phyloP scores from a whole-genome alignment of 2,329 filamentous ascomycete genomes.

The Tolypocladium ophioglossoides region DNA sequence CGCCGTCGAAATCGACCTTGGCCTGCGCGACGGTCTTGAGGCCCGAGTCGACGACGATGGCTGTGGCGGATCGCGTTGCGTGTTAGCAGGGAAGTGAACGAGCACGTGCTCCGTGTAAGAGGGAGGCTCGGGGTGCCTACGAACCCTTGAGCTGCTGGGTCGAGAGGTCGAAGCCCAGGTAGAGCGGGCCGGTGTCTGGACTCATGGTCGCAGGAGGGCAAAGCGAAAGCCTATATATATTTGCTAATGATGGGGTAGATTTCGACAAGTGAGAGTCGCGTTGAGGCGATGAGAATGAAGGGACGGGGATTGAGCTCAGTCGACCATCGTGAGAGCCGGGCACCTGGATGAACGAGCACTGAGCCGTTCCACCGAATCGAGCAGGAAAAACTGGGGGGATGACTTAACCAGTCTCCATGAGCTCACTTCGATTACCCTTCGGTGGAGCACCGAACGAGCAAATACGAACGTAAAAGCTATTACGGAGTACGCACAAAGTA shows the following conservation, averaged over 20 bases:
- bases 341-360: background rate
- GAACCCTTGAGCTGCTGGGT: constrained; percentile 92
- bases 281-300: background rate
- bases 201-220: constrained; percentile 14
- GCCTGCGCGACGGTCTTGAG: constrained; percentile 73
- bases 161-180: constrained; percentile 89
- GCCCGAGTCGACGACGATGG: constrained; percentile 72
- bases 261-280: background rate
- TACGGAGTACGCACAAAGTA: too few species aligned
- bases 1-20: constrained; percentile 90
- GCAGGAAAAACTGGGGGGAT: background rate
- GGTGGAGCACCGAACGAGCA: too few species aligned
- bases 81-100: background rate
- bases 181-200: constrained; percentile 45
- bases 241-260: background rate
- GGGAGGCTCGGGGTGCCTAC: background rate
- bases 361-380: background rate
- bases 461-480: too few species aligned
- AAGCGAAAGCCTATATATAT: too few species aligned
- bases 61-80: constrained; percentile 40
- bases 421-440: background rate
- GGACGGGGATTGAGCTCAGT: background rate
- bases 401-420: background rate
- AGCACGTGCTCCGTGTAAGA: background rate
- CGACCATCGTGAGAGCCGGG: background rate